These are phyloP conservation scores for Hibiscus syriacus DNA, from an alignment of 345 rosid species.

Conservation along the genomic window DNA sequence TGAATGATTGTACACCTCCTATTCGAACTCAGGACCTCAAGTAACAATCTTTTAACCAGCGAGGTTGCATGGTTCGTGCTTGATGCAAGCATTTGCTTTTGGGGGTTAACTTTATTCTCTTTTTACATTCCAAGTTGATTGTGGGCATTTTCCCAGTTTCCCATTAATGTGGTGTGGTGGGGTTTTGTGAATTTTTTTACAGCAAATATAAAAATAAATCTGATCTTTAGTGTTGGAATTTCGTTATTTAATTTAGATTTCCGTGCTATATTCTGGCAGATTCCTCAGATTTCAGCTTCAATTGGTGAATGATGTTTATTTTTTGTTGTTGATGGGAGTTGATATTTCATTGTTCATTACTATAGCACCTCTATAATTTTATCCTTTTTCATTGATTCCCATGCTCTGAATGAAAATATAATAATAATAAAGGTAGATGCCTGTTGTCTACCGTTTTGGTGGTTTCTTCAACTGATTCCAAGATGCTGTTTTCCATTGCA, in stretches of 20 bases:
- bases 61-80: no score
- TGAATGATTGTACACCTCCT: no score
- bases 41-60: no score
- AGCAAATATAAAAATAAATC: neutral
- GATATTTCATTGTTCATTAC: conserved; percentile 28
- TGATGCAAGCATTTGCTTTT: no score
- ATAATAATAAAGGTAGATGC: conserved; percentile 46
- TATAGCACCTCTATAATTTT: conserved; percentile 14
- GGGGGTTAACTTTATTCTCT: no score
- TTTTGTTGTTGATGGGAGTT: conserved; percentile 31
- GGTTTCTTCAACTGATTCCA: conserved; percentile 58
- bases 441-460: conserved; percentile 67
- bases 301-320: conserved; percentile 23
- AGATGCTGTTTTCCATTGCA: conserved; percentile 84
- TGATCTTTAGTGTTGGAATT: conserved; percentile 12
- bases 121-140: conserved; percentile 24
- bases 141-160: conserved; percentile 9
- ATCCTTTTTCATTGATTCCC: conserved; percentile 36
- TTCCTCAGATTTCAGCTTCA: conserved; percentile 32
- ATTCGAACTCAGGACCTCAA: no score
- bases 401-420: neutral
- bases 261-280: conserved; percentile 32
- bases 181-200: conserved; percentile 10
- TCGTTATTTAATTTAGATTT: conserved; percentile 25
- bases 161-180: conserved; percentile 14